Conservation (phyloP, 331 rosid genomes). For the Ulmus americana region DNA sequence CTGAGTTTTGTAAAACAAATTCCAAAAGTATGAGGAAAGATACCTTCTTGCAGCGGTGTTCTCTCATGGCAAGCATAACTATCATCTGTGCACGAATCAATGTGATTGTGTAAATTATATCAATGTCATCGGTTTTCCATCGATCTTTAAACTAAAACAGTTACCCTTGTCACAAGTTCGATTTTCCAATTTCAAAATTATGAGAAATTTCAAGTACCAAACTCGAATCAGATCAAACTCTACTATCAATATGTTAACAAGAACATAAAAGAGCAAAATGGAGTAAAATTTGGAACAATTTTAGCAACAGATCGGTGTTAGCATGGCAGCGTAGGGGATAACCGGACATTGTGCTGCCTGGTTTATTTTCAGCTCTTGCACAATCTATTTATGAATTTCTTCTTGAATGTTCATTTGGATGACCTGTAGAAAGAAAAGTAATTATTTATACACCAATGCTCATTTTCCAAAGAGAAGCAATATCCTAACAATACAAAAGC, state of each 20-base stretch:
- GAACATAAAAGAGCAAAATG: too few relatives aligned
- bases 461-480: conserved; percentile 1
- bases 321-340: too few relatives aligned
- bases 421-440: conserved; percentile 42
- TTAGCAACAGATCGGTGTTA: too few relatives aligned
- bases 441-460: background rate
- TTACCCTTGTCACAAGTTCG: too few relatives aligned
- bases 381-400: conserved; percentile 88
- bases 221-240: too few relatives aligned
- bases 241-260: too few relatives aligned
- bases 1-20: background rate
- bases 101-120: conserved; percentile 18
- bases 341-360: conserved; percentile 82
- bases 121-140: background rate
- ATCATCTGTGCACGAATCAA: conserved; percentile 28
- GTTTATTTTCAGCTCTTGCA: conserved; percentile 93
- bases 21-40: background rate
- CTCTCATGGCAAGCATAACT: conserved; percentile 22
- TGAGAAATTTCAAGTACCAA: too few relatives aligned
- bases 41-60: conserved; percentile 20
- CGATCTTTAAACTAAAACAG: too few relatives aligned
- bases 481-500: background rate
- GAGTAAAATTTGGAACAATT: too few relatives aligned
- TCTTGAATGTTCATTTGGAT: conserved; percentile 94
- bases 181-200: too few relatives aligned